A percentile compares a stretch with the other conserved stretches of the same genome.
Evolutionary conservation across 1,284 basidiomycete genomes (phyloP).

Genomic region (Ustilago trichophora): DNA sequence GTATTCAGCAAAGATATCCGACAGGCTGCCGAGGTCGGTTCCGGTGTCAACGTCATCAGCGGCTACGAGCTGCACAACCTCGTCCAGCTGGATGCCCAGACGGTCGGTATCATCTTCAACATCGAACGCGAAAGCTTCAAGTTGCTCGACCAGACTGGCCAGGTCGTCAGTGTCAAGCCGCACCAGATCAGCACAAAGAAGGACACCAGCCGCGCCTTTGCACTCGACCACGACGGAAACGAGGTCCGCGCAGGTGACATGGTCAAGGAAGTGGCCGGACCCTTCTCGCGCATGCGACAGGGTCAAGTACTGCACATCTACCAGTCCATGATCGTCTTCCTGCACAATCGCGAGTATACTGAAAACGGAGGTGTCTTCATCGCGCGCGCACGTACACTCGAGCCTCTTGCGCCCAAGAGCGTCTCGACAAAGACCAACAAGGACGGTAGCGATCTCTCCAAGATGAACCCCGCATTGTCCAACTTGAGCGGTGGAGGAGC

Average conservation of each 20-base stretch:
- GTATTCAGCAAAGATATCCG: constrained; percentile 97
- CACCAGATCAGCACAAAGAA: constrained; percentile 89
- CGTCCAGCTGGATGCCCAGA: constrained; percentile 92
- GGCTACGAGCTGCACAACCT: constrained; percentile 96
- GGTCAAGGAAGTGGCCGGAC: constrained; percentile 90
- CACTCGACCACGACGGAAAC: constrained; percentile 87
- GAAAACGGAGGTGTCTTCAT: constrained; percentile 97
- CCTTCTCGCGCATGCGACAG: constrained; percentile 78
- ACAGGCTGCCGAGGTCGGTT: constrained; percentile 94
- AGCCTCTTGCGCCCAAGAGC: constrained; percentile 77
- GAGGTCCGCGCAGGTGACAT: constrained; percentile 81
- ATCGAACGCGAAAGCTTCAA: constrained; percentile 95
- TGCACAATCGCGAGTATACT: constrained; percentile 87
- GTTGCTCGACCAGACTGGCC: constrained; percentile 90
- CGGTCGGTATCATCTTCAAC: constrained; percentile 96
- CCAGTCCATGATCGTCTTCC: constrained; percentile 91
- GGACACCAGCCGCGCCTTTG: constrained; percentile 83
- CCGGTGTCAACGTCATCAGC: constrained; percentile 85
- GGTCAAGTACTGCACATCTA: constrained; percentile 94
- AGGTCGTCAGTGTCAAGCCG: constrained; percentile 83
- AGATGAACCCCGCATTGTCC: constrained; percentile 86
- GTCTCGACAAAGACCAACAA: constrained; percentile 48
- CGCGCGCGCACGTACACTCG: constrained; percentile 70
- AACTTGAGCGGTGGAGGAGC: constrained; percentile 51
- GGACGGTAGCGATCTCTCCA: constrained; percentile 78